Evolutionary conservation across 2,329 filamentous ascomycete species (phyloP).

Genomic region (Endothia cerciana): DNA sequence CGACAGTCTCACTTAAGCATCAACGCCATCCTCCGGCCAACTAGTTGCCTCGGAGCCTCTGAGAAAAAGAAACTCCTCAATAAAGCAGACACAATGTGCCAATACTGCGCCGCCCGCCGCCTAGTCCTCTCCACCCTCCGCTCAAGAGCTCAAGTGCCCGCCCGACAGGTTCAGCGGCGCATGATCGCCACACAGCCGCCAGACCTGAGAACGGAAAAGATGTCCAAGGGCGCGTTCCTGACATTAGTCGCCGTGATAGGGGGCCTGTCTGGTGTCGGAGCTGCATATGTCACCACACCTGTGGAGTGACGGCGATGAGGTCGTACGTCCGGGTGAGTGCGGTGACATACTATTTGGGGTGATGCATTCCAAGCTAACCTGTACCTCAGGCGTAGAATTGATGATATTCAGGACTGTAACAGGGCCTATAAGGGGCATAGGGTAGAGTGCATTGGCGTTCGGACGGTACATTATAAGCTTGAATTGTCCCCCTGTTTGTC

Average conservation of each 20-base stretch:
- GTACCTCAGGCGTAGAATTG: not conserved
- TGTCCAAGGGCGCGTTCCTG: conserved; percentile 14
- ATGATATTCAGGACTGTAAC: not conserved
- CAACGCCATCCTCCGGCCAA: not conserved
- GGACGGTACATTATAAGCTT: not conserved
- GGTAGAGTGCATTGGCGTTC: not conserved
- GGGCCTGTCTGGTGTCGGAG: conserved; percentile 10
- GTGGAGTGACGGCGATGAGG: not conserved
- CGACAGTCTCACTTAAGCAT: not conserved
- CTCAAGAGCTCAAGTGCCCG: conserved; percentile 2
- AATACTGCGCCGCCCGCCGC: conserved; percentile 15
- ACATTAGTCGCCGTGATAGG: not conserved
- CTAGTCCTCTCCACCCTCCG: conserved; percentile 13
- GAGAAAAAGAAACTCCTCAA: not conserved
- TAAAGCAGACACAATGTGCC: conserved; percentile 2
- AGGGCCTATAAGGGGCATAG: not conserved
- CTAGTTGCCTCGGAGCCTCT: not conserved
- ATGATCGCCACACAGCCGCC: conserved; percentile 5
- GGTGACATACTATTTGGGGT: not conserved
- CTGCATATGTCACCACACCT: conserved; percentile 14
- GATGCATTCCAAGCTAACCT: not conserved
- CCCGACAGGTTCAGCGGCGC: conserved; percentile 10
- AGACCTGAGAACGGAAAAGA: not conserved
- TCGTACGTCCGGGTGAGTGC: not conserved
- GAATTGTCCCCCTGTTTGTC: not conserved